Evolutionary conservation across 129 eudicot species (phyloP).

Genomic region (Pulicaria dysenterica): DNA sequence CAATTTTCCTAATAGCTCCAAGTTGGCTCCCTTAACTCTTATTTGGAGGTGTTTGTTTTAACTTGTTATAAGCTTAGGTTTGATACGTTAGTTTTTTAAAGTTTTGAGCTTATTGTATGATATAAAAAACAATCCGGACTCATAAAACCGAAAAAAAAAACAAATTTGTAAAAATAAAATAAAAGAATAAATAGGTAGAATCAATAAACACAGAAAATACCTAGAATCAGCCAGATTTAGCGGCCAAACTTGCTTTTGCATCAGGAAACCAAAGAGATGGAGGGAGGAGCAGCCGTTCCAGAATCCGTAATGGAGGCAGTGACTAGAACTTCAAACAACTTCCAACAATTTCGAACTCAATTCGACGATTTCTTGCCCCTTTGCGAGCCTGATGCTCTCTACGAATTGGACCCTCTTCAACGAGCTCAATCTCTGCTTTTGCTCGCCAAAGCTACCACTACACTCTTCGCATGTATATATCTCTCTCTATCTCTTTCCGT

Average conservation of each 20-base stretch:
- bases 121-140: no score
- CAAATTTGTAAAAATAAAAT: no score
- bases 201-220: not conserved
- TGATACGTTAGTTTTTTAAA: no score
- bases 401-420: conserved; percentile 63
- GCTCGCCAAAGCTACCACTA: conserved; percentile 74
- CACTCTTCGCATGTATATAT: conserved; percentile 64
- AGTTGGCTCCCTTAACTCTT: no score
- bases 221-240: conserved; percentile 12
- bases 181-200: not conserved
- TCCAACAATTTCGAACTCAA: conserved; percentile 50
- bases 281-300: conserved; percentile 43
- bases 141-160: no score
- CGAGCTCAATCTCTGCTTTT: conserved; percentile 72
- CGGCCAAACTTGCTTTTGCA: conserved; percentile 24
- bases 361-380: conserved; percentile 60
- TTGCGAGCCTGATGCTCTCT: conserved; percentile 49
- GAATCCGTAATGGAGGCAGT: conserved; percentile 63
- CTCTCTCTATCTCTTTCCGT: not conserved
- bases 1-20: no score
- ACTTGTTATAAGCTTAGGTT: no score
- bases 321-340: conserved; percentile 54
- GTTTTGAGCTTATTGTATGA: no score
- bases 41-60: no score
- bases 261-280: conserved; percentile 9